Percentiles rank a stretch among this genome's conserved stretches.
phyloP scores from a whole-genome alignment of 2,329 filamentous ascomycete species.

The Alternaria sp. region DNA sequence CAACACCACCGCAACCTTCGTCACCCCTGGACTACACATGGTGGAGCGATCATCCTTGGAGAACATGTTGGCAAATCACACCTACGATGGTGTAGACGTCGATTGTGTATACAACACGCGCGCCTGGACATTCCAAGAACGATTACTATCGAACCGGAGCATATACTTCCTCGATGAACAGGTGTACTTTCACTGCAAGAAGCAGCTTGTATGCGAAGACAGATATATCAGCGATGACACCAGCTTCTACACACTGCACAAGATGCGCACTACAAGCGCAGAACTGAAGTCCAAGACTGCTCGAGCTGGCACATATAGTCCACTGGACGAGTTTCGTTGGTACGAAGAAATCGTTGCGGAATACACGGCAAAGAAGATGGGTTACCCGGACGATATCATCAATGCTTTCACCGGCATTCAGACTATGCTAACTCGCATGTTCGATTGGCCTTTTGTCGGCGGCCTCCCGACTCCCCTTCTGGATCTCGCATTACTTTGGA shows the following conservation, averaged over 20 bases:
- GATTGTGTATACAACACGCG: constrained; percentile 7
- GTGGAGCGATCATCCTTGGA: constrained; percentile 4
- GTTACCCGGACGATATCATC: constrained; percentile 1
- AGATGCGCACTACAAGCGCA: not conserved
- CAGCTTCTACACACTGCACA: not conserved
- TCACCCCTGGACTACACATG: constrained; percentile 5
- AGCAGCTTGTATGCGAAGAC: constrained; percentile 1
- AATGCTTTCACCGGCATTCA: constrained; percentile 8
- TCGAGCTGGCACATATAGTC: not conserved
- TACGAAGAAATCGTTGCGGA: constrained; percentile 6
- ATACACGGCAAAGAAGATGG: constrained; percentile 8
- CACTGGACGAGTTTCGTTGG: constrained; percentile 7
- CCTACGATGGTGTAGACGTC: not conserved
- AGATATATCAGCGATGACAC: not conserved
- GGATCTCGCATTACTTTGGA: constrained; percentile 12
- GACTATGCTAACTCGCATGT: constrained; percentile 1
- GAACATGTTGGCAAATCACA: not conserved
- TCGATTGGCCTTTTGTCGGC: not conserved
- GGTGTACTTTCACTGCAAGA: constrained; percentile 10
- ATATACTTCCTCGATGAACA: constrained; percentile 8
- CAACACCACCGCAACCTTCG: not conserved
- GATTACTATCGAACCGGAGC: constrained; percentile 5
- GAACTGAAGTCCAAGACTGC: not conserved
- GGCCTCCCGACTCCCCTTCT: not conserved
- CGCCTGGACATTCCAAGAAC: constrained; percentile 20